Evolutionary conservation across 2,329 filamentous ascomycete species (phyloP).

Genomic region (Sclerotinia subarctica): DNA sequence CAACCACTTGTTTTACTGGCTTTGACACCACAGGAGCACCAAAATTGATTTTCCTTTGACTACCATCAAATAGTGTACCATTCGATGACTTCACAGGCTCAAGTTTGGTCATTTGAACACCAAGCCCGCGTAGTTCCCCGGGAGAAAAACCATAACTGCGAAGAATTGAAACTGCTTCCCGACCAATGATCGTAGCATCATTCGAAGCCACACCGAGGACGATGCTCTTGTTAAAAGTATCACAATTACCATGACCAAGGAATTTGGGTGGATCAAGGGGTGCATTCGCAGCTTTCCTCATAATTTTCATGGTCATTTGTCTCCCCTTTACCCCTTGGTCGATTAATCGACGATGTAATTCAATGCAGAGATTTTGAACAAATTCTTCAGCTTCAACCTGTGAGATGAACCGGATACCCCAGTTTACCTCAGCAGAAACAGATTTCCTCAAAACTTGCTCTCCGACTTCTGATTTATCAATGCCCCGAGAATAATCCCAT

Average conservation of each 20-base stretch:
- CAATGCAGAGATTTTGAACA: conserved; percentile 76
- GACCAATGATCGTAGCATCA: conserved; percentile 64
- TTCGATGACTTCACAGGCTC: conserved; percentile 65
- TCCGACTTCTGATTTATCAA: conserved; percentile 82
- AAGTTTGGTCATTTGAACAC: conserved; percentile 89
- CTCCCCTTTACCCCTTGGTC: conserved; percentile 84
- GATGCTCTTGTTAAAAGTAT: conserved; percentile 86
- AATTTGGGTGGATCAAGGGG: conserved; percentile 91
- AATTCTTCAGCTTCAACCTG: conserved; percentile 95
- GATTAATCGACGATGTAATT: conserved; percentile 75
- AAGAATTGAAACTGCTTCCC: conserved; percentile 81
- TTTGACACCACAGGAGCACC: conserved; percentile 47
- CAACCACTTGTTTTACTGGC: conserved; percentile 41
- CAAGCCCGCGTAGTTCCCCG: conserved; percentile 88
- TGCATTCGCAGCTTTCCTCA: conserved; percentile 81
- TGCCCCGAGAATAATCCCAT: conserved; percentile 84
- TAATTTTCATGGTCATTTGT: conserved; percentile 90
- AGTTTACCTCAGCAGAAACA: conserved; percentile 95
- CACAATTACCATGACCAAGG: conserved; percentile 91
- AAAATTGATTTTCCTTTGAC: conserved; percentile 77
- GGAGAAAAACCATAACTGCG: conserved; percentile 80
- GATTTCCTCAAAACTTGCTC: conserved; percentile 85
- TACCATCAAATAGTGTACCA: conserved; percentile 61
- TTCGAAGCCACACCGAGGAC: conserved; percentile 83
- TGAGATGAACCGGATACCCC: conserved; percentile 92